Base-by-base conservation (phyloP, 1,284 basidiomycete species). In the Agroathelia rolfsii region DNA sequence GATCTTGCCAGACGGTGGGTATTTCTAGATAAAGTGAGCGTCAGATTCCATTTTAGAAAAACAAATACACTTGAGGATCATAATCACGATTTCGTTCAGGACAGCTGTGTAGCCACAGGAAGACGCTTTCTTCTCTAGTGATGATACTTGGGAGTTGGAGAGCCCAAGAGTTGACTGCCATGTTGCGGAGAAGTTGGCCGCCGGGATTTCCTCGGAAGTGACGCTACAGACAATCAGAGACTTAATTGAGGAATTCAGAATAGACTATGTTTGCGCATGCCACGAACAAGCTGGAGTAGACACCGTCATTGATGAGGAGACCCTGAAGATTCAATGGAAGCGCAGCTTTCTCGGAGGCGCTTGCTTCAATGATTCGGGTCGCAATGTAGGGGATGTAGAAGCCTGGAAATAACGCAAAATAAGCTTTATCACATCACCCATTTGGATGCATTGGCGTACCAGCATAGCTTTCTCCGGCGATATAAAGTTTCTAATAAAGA, bases 361-460 rank as follows among this genome's bases (percentile, higher is more conserved):
- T 42, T n/a, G 38, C 35, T 16, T 46, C 36, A 8, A 50, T 15
- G 35, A 52, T 46, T 6, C 44, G 47, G 3, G 40, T 38, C 7
- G 54, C 50, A 17, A 61, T 59, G 41, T 61, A 60, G 3, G 58
- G 55, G 11, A 61, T 48, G 42, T 61, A 62, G 30, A 40, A 32
- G 4, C 57, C 58, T 2, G n/a, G n/a, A n/a, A n/a, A n/a, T n/a
- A n/a, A n/a, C n/a, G n/a, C n/a, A n/a, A n/a, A n/a, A n/a, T n/a
- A n/a, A n/a, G n/a, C n/a, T n/a, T n/a, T n/a, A n/a, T n/a, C n/a
- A n/a, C n/a, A n/a, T n/a, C n/a, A n/a, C n/a, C n/a, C n/a, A n/a
- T n/a, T n/a, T n/a, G n/a, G n/a, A n/a, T n/a, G n/a, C n/a, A n/a
- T n/a, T n/a, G n/a, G n/a, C n/a, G n/a, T n/a, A n/a, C n/a, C n/a